phyloP scores from a whole-genome alignment of 2,329 filamentous ascomycete species.

The Fusarium aywerte region DNA sequence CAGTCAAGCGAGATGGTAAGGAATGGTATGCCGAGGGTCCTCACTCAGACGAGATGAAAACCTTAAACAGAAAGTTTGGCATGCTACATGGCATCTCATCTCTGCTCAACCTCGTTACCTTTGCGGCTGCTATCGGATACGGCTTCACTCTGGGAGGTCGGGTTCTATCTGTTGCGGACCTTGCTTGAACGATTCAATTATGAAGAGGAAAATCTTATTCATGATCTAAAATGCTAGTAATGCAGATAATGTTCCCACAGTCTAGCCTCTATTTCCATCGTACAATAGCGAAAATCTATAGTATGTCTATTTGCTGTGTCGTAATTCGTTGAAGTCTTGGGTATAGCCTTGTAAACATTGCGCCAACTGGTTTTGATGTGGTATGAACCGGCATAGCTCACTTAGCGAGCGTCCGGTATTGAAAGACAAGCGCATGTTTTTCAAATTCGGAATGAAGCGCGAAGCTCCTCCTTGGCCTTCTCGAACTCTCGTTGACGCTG shows the following conservation, averaged over 20 bases:
- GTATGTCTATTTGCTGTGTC: conserved; percentile 38
- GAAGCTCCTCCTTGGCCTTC: conserved; percentile 60
- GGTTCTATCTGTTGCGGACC: conserved; percentile 58
- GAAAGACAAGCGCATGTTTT: neutral
- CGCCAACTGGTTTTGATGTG: conserved; percentile 26
- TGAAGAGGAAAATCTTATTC: conserved; percentile 7
- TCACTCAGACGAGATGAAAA: conserved; percentile 85
- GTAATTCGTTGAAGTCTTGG: conserved; percentile 39
- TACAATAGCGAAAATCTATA: conserved; percentile 14
- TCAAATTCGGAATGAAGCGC: conserved; percentile 45
- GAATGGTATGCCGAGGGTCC: conserved; percentile 82
- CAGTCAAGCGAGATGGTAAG: conserved; percentile 89
- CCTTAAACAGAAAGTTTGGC: conserved; percentile 81
- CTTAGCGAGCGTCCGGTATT: neutral
- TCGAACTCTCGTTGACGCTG: conserved; percentile 56
- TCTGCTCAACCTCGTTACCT: conserved; percentile 77
- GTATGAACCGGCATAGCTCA: neutral
- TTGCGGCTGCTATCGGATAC: conserved; percentile 79
- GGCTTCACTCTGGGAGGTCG: conserved; percentile 77
- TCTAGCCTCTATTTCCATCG: conserved; percentile 3
- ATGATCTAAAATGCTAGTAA: conserved; percentile 26
- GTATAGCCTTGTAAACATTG: conserved; percentile 39
- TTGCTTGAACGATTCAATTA: conserved; percentile 30
- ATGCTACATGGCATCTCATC: conserved; percentile 84
- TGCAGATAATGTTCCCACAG: conserved; percentile 19